Conservation (phyloP, 1,284 basidiomycete species). For the Ganoderma meredithae region DNA sequence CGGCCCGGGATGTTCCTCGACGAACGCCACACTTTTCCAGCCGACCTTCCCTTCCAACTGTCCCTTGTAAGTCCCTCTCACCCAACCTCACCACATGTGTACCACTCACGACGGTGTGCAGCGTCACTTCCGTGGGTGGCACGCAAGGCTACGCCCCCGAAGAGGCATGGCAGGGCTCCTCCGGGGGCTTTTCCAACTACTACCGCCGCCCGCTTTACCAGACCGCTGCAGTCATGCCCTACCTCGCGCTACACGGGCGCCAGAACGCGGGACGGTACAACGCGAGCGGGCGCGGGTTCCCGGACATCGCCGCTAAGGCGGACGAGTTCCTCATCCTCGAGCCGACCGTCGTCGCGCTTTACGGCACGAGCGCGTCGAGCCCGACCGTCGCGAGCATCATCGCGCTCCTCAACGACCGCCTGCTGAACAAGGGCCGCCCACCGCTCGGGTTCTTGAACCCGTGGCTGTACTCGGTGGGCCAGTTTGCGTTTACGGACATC, state of each 20-base stretch:
- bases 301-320: slow-evolving; percentile 42
- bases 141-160: slow-evolving; percentile 58
- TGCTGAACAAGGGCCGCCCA: slow-evolving; percentile 47
- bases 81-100: neutral
- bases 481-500: slow-evolving; percentile 37
- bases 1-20: slow-evolving; percentile 62
- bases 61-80: slow-evolving; percentile 42
- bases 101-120: slow-evolving; percentile 39
- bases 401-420: slow-evolving; percentile 61
- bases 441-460: slow-evolving; percentile 58
- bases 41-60: slow-evolving; percentile 75
- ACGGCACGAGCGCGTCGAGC: slow-evolving; percentile 55
- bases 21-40: slow-evolving; percentile 57
- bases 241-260: slow-evolving; percentile 39
- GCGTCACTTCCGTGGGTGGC: slow-evolving; percentile 65
- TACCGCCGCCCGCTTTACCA: slow-evolving; percentile 51
- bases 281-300: slow-evolving; percentile 42
- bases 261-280: slow-evolving; percentile 40
- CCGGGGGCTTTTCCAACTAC: slow-evolving; percentile 68
- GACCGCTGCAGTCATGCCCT: slow-evolving; percentile 42
- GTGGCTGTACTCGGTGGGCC: slow-evolving; percentile 41
- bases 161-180: slow-evolving; percentile 53
- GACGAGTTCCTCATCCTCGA: slow-evolving; percentile 46
- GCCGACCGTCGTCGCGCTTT: slow-evolving; percentile 48
- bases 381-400: slow-evolving; percentile 62